phyloP scores from a whole-genome alignment of 2,329 filamentous ascomycete species.

The Beauveria sp. region DNA sequence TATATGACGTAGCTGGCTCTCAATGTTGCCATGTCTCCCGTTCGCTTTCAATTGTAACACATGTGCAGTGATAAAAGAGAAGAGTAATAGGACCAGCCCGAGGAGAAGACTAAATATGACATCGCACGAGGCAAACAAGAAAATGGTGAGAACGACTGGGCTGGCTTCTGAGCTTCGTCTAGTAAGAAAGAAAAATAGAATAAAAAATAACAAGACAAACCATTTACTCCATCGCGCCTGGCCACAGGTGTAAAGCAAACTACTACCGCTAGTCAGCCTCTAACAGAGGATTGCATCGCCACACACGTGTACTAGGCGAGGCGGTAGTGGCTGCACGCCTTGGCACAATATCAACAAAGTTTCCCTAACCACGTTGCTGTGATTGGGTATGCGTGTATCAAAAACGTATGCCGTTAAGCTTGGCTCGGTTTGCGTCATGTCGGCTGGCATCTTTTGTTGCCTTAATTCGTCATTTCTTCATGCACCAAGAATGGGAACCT shows the following conservation, averaged over 20 bases:
- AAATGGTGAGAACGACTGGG: background rate
- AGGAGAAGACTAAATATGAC: background rate
- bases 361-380: background rate
- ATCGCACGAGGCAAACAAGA: conserved; percentile 1
- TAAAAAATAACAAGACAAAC: background rate
- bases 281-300: background rate
- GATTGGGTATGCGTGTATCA: conserved; percentile 7
- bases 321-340: background rate
- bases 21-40: background rate
- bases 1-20: background rate
- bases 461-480: conserved; percentile 18
- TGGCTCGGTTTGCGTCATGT: background rate
- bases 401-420: background rate
- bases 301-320: background rate
- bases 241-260: background rate
- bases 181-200: background rate
- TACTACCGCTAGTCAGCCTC: background rate
- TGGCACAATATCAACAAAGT: background rate
- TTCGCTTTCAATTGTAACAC: conserved; percentile 2
- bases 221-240: conserved; percentile 7
- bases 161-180: conserved; percentile 5
- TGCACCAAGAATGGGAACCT: conserved; percentile 38
- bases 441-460: background rate
- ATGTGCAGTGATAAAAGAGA: background rate
- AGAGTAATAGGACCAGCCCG: conserved; percentile 2